Conservation (phyloP, 169 alveolate species). For the Perkinsus olseni region DNA sequence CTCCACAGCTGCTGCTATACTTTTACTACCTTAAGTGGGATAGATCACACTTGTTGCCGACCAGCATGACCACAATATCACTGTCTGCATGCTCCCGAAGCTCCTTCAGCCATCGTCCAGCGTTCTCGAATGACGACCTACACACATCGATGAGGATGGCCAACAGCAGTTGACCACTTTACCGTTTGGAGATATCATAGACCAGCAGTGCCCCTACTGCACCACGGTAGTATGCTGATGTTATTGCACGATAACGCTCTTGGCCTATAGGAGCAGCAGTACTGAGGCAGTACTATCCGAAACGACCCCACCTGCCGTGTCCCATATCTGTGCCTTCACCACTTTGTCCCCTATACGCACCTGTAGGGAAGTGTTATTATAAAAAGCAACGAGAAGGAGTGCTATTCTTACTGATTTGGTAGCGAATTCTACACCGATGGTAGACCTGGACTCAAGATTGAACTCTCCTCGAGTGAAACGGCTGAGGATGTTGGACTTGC, state of each 20-base stretch:
- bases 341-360: slow-evolving; percentile 66
- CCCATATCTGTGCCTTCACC: slow-evolving; percentile 96
- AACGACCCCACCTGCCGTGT: slow-evolving; percentile 59
- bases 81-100: slow-evolving; percentile 92
- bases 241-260: slow-evolving; percentile 97
- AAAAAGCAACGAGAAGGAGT: background rate
- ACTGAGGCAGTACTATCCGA: no score
- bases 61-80: slow-evolving; percentile 86
- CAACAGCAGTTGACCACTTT: background rate
- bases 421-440: slow-evolving; percentile 98
- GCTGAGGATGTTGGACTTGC: slow-evolving; percentile 85
- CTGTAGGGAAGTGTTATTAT: background rate
- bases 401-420: slow-evolving; percentile 71
- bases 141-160: background rate
- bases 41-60: slow-evolving; percentile 95
- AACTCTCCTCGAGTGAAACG: slow-evolving; percentile 90
- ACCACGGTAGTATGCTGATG: slow-evolving; percentile 97
- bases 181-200: slow-evolving; percentile 91
- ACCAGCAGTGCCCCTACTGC: slow-evolving; percentile 98
- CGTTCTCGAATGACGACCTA: background rate
- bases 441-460: slow-evolving; percentile 88
- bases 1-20: background rate
- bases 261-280: slow-evolving; percentile 66
- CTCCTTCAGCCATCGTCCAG: slow-evolving; percentile 90
- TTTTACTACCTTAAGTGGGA: slow-evolving; percentile 54